Evolutionary conservation across 2,329 filamentous ascomycete genomes (phyloP), one percentile per base, ranked within the genome.

Genomic region (Fusarium tjaetaba): DNA sequence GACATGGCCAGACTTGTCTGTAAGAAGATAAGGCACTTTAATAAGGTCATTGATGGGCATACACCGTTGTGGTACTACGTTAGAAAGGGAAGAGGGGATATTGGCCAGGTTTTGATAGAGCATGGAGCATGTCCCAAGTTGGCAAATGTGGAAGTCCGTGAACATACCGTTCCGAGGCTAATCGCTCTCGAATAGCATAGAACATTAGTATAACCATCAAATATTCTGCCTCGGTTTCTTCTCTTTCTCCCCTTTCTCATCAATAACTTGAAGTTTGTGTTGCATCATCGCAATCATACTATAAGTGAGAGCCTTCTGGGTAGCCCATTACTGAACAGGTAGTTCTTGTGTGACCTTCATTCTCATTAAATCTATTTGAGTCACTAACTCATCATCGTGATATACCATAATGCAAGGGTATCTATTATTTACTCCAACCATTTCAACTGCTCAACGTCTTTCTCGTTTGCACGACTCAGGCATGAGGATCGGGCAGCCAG

Each of bases 401-500:
- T 18, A 36, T 48, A 24, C 39, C 26, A n/a, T 53, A 67, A 62
- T 42, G 36, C 36, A 48, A 58, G 72, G 72, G 72, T 74, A 74
- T 74, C 61, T 70, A 60, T 72, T 52, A 14, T 69, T 58, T 51
- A 36, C 51, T 59, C 43, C 36, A 22, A 48, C 51, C 38, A 41
- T 57, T 36, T 34, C 26, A 34, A 55, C 24, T 26, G 24, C 18
- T 48, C 51, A 46, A 34, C 45, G 39, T 41, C 13, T 18, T 20
- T 59, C 38, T 42, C 52, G 6, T 49, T 36, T 60, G 46, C 55
- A n/a, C 34, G 55, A 62, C 71, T 79, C 82, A 89, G 13, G 84
- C 83, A 76, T 89, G 86, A 48, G 90, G 88, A 80, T 94, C 92
- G 2, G 93, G 93, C 41, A 94, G 82, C 93, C 93, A 95, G 76